Evolutionary conservation across 352 stramenopile species (phyloP).

Genomic region (Phytophthora cryptogea): DNA sequence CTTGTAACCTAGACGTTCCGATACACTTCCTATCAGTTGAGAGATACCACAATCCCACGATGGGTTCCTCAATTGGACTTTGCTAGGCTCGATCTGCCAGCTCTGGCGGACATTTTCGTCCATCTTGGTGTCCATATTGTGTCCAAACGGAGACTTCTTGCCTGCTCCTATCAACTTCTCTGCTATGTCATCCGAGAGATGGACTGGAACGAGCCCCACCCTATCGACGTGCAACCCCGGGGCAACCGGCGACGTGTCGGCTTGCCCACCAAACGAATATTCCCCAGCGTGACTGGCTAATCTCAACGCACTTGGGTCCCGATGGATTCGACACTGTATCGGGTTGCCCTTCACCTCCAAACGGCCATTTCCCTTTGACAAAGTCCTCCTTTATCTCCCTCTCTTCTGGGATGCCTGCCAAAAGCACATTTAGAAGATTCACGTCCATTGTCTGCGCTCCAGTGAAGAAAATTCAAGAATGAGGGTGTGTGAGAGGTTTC

Average conservation of each 20-base stretch:
- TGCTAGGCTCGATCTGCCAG: conserved; percentile 8
- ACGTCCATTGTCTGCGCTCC: no score
- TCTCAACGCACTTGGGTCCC: no score
- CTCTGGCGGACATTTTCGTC: conserved; percentile 17
- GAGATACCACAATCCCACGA: conserved; percentile 3
- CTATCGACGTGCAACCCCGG: not conserved
- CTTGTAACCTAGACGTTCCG: conserved; percentile 6
- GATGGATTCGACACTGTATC: no score
- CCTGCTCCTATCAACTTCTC: not conserved
- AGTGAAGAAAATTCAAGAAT: no score
- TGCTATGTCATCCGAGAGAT: not conserved
- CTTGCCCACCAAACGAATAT: conserved; percentile 2
- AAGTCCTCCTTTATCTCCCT: no score
- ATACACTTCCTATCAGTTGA: conserved; percentile 3
- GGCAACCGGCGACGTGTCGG: not conserved
- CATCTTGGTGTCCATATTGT: conserved; percentile 7
- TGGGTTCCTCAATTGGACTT: not conserved
- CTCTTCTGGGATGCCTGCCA: no score
- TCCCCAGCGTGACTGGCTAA: not conserved
- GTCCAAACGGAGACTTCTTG: not conserved
- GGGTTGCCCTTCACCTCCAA: no score
- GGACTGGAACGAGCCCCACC: not conserved
- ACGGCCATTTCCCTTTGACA: no score
- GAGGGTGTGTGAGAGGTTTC: no score
- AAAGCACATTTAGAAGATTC: no score